Conservation (phyloP, 2,329 filamentous ascomycete species). For the Colletotrichum sp. region DNA sequence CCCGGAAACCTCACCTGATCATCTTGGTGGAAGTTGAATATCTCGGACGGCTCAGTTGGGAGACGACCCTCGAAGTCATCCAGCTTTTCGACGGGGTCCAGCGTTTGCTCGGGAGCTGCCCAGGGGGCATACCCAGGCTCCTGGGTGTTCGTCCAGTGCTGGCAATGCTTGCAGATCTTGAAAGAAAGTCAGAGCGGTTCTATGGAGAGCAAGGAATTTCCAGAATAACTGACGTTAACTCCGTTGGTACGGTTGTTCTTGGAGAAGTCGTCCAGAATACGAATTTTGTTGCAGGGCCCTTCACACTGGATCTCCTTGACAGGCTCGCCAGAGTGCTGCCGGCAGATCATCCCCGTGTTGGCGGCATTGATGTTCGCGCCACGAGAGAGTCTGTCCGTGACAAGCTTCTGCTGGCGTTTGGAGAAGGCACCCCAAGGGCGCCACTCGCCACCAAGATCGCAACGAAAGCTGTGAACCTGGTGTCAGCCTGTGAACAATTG, state of each 20-base stretch:
- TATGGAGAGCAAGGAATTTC: neutral
- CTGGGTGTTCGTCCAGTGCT: constrained; percentile 39
- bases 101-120: neutral
- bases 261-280: constrained; percentile 32
- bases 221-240: constrained; percentile 30
- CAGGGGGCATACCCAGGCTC: constrained; percentile 29
- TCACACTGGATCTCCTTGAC: constrained; percentile 33
- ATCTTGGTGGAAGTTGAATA: neutral
- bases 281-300: constrained; percentile 31
- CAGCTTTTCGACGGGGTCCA: neutral
- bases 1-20: neutral
- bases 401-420: constrained; percentile 31
- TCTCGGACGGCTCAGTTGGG: constrained; percentile 5
- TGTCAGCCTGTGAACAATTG: neutral
- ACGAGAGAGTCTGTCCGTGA: constrained; percentile 23
- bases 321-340: constrained; percentile 32
- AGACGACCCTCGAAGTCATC: neutral
- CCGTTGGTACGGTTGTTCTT: constrained; percentile 30
- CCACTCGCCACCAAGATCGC: constrained; percentile 41
- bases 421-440: constrained; percentile 35
- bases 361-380: constrained; percentile 26
- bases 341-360: constrained; percentile 40
- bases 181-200: neutral
- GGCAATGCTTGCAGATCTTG: constrained; percentile 38
- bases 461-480: constrained; percentile 31